Evolutionary conservation across 352 stramenopile species (phyloP), one percentile per base, ranked within the genome.

Genomic region (Peronospora destructor): DNA sequence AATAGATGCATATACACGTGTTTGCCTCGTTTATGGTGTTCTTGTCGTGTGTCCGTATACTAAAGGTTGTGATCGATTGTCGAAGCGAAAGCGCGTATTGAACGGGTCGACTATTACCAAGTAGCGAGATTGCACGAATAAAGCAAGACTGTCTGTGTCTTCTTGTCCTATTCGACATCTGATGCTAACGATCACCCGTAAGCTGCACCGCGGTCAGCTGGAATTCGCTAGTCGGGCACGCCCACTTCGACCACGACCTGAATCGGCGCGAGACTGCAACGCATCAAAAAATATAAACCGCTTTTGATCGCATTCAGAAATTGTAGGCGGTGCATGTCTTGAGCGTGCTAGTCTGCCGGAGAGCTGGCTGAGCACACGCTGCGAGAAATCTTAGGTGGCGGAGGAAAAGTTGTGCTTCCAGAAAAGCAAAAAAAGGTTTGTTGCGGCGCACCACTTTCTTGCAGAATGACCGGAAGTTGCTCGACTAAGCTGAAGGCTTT

Each of bases 111-210:
- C 38, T 75, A 0, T 42, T 59, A 14, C 71, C 71, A 41, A 87
- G 62, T 80, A 90, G 12, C 70, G 68, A 87, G 53, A 7, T 78
- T 21, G 81, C 74, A 89, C 36, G 19, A 88, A 61, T 36, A 55
- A 16, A 5, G 58, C 68, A 25, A 87, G 34, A 41, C 82, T 77
- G 45, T 38, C 82, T 77, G 45, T 38, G 2, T 56, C 55, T 26
- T 51, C 71, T 4, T 69, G 28, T 73, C 50, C 14, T 69, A 53
- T 19, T 84, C 48, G 7, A 88, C 53, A 14, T 32, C 23, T 76
- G 53, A 14, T 39, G 44, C 74, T 76, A 87, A 10, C 83, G 68
- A 19, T 77, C 53, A 1, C 70, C 64, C 11, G 65, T 53, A 14
- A 74, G 43, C 16, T 76, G 56, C 6, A 65, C 28, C 3, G 71